Evolutionary conservation across 2,329 filamentous ascomycete species (phyloP), one percentile per base, ranked within the genome.

Genomic region (Ceratocystis destructans): DNA sequence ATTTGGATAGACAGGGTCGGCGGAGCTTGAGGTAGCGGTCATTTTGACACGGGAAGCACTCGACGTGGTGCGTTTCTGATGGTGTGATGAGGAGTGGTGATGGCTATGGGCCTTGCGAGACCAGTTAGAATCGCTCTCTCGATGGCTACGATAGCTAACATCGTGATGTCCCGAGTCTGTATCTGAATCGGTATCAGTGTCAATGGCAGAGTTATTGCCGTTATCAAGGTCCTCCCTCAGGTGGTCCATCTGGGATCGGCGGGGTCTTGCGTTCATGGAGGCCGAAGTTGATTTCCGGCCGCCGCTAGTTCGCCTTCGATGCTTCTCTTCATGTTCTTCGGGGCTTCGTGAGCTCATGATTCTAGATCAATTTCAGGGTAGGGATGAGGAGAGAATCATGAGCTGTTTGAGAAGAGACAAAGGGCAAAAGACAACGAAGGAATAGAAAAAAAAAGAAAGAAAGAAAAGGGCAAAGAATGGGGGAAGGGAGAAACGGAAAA

Each of bases 341-440:
- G 44, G 53, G 55, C 55, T 57, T 46, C 44, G 64, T 37, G 64
- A 62, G 57, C 57, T 62, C 64, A 65, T 65, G 45, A 48, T 65
- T 55, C 25, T 48, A 48, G 22, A 45, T 20, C 28, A 41, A 10
- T 48, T 25, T 46, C 63, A 65, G n/a, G 37, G 25, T 17, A 46
- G 15, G 61, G n/a, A 22, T 7, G 55, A 48, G 45, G 46, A 25
- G 28, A 28, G 28, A 55, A 45, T 46, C 22, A 61, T 63, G 20
- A 25, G 44, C 25, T 59, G 28, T 20, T 22, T 15, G 4, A 59
- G 15, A 64, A 45, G 22, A 62, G n/a, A 3, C 22, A 17, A 10
- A 55, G 17, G 25, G 8, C 61, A 31, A 20, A 50, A 48, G 33
- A 65, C 37, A 41, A 10, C 10, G 17, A 31, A 17, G 25, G n/a